phyloP scores from a whole-genome alignment of 225 moss, liverwort and hornwort genomes.

The Polytrichum formosum region DNA sequence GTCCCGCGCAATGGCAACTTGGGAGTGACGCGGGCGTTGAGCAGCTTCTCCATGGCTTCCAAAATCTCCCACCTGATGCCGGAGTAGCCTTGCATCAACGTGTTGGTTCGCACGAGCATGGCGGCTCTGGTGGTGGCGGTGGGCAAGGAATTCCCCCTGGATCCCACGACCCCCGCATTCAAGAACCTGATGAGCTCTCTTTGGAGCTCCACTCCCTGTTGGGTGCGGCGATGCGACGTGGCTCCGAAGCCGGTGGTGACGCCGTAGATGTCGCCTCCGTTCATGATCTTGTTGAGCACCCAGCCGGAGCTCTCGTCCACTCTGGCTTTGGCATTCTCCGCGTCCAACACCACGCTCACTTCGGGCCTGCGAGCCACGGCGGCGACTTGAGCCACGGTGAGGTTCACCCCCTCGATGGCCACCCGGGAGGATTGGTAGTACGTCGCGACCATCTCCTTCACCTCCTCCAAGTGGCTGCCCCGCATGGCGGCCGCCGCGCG shows the following conservation, averaged over 20 bases:
- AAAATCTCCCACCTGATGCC: constrained; percentile 50
- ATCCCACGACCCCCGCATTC: constrained; percentile 20
- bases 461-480: constrained; percentile 45
- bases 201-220: constrained; percentile 31
- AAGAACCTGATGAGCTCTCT: constrained; percentile 35
- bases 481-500: constrained; percentile 21
- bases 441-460: constrained; percentile 21
- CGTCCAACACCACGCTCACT: constrained; percentile 35
- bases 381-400: constrained; percentile 40
- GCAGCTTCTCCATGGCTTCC: constrained; percentile 39
- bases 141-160: constrained; percentile 29
- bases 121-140: constrained; percentile 23
- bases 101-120: constrained; percentile 52
- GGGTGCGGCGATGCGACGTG: constrained; percentile 28
- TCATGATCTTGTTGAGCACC: constrained; percentile 47
- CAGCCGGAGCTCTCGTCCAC: constrained; percentile 51
- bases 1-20: constrained; percentile 41
- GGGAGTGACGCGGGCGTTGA: constrained; percentile 48
- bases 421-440: constrained; percentile 21
- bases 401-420: constrained; percentile 33
- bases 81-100: constrained; percentile 42
- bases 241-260: constrained; percentile 45
- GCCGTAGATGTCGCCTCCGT: constrained; percentile 43
- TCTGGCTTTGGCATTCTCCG: constrained; percentile 26
- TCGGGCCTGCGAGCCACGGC: constrained; percentile 42